These are phyloP conservation scores for Senna tora DNA, from an alignment of 306 rosid species.

Conservation along the genomic window DNA sequence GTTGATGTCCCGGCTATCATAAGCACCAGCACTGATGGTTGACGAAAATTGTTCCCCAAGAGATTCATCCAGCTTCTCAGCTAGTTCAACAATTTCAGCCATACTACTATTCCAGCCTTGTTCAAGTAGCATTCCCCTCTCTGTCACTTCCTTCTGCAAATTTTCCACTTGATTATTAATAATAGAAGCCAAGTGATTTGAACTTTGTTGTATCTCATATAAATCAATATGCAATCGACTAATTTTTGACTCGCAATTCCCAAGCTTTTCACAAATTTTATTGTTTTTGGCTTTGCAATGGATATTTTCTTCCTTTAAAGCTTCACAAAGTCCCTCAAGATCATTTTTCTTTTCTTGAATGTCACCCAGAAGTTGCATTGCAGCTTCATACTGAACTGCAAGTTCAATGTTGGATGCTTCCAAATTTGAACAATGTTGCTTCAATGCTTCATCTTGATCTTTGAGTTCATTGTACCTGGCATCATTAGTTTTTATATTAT, in stretches of 20 bases:
- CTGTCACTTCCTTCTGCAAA: conserved; percentile 65
- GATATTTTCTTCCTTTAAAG: conserved; percentile 54
- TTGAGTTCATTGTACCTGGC: conserved; percentile 48
- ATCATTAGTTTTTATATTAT: conserved; percentile 50
- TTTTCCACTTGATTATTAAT: conserved; percentile 59
- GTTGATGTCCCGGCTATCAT: conserved; percentile 38
- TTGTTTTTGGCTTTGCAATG: conserved; percentile 50
- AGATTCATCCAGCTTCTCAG: conserved; percentile 66
- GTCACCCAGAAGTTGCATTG: conserved; percentile 55
- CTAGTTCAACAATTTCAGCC: conserved; percentile 55
- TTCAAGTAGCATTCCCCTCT: conserved; percentile 65
- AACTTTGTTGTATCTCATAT: conserved; percentile 57
- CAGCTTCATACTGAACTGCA: conserved; percentile 69
- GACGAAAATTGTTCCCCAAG: conserved; percentile 47
- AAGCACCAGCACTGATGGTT: conserved; percentile 34
- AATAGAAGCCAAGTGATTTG: conserved; percentile 64
- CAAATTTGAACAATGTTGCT: conserved; percentile 61
- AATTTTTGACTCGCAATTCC: conserved; percentile 57
- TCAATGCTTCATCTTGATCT: conserved; percentile 60
- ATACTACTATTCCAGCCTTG: conserved; percentile 59
- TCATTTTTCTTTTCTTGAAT: conserved; percentile 56
- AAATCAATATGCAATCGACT: conserved; percentile 55
- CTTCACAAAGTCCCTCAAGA: conserved; percentile 58
- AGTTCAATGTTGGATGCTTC: conserved; percentile 77
- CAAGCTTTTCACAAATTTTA: conserved; percentile 62